A percentile compares a stretch with the other conserved stretches of the same genome.
phyloP scores from a whole-genome alignment of 148 eudicot species.

The Chenopodium quinoa region DNA sequence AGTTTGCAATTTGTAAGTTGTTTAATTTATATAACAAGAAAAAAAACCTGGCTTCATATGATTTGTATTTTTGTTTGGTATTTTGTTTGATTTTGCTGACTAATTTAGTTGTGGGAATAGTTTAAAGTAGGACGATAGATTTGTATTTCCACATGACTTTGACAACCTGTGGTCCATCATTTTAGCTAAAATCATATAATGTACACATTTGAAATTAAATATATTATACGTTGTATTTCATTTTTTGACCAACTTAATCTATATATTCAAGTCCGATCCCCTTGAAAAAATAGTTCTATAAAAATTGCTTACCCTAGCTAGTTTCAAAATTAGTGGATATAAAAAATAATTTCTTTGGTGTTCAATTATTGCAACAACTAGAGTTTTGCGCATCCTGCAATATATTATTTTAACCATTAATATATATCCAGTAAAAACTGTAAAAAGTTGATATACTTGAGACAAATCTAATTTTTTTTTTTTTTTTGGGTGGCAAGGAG shows the following conservation, averaged over 20 bases:
- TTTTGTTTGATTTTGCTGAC: neutral
- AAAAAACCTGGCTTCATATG: constrained; percentile 3
- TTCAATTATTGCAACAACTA: neutral
- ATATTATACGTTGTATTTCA: neutral
- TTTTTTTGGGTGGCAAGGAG: too few species aligned
- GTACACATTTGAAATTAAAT: neutral
- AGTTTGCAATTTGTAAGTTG: neutral
- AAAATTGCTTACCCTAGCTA: neutral
- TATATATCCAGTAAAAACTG: too few species aligned
- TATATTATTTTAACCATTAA: too few species aligned
- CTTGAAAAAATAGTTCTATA: neutral
- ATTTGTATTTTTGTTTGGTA: neutral
- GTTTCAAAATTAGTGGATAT: neutral
- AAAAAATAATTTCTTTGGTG: neutral
- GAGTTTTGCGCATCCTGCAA: neutral
- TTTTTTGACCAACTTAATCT: neutral
- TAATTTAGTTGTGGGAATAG: constrained; percentile 10
- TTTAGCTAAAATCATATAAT: neutral
- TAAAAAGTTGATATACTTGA: too few species aligned
- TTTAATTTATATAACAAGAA: neutral
- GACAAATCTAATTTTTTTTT: too few species aligned
- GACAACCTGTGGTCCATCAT: constrained; percentile 13
- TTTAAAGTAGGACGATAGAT: neutral
- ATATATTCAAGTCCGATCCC: neutral
- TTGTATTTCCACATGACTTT: neutral